Conservation (phyloP, 805 yeast species). For the Candida sanyiensis region DNA sequence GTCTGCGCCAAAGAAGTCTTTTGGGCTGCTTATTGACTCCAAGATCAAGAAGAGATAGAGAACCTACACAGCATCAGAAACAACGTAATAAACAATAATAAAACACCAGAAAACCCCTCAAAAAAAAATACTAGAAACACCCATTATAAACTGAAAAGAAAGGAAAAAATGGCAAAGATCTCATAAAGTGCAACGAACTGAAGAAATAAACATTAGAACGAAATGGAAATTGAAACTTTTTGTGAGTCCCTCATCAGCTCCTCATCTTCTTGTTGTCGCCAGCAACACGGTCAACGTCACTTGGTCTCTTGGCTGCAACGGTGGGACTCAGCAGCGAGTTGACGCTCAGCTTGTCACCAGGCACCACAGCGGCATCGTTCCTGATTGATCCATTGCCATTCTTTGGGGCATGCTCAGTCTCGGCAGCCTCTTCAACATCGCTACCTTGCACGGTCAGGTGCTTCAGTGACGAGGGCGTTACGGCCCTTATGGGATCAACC, state of each 20-base stretch:
- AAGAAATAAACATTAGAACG: not conserved
- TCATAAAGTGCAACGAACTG: not conserved
- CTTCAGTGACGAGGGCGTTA: not conserved
- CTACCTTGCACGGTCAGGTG: not conserved
- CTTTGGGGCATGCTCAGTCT: no score
- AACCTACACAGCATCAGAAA: not conserved
- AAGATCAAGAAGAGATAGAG: conserved; percentile 18
- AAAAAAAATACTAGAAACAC: not conserved
- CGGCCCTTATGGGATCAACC: not conserved
- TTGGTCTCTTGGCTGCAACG: not conserved
- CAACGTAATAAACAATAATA: not conserved
- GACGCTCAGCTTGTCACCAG: not conserved
- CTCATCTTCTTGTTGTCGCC: not conserved
- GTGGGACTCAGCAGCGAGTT: not conserved
- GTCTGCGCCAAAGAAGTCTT: conserved; percentile 20
- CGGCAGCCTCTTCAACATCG: not conserved
- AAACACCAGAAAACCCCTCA: not conserved
- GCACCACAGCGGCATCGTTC: no score
- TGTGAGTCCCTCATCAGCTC: not conserved
- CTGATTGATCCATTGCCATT: no score
- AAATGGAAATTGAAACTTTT: not conserved
- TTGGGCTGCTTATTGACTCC: conserved; percentile 16
- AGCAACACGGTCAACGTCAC: not conserved
- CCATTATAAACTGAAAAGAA: not conserved
- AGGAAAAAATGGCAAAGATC: not conserved